Evolutionary conservation across 1,284 basidiomycete species (phyloP).

Genomic region (Puccinia horiana): DNA sequence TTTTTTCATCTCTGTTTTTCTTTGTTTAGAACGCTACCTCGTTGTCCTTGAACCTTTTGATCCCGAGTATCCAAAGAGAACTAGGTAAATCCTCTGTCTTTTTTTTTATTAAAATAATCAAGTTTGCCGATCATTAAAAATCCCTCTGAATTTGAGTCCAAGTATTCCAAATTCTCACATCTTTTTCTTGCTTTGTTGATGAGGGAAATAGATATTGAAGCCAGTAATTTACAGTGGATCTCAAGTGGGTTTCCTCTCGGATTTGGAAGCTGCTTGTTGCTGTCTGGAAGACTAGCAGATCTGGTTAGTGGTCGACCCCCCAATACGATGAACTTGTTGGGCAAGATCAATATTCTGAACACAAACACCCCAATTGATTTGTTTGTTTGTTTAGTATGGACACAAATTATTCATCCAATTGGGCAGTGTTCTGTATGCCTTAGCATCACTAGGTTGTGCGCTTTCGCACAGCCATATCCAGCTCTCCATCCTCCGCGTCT

Average conservation of each 20-base stretch:
- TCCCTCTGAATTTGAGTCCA: background rate
- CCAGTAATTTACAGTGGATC: conserved; percentile 33
- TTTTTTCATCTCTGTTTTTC: background rate
- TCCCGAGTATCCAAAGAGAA: conserved; percentile 45
- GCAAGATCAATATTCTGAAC: too few relatives aligned
- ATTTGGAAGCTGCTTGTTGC: conserved; percentile 24
- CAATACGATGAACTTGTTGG: background rate
- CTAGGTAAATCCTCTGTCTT: conserved; percentile 4
- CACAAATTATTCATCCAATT: conserved; percentile 37
- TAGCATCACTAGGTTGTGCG: conserved; percentile 25
- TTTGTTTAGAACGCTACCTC: conserved; percentile 28
- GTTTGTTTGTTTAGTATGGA: conserved; percentile 46
- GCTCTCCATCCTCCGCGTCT: conserved; percentile 35
- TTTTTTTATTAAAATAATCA: background rate
- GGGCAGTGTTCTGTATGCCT: conserved; percentile 5
- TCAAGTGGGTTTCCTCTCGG: conserved; percentile 34
- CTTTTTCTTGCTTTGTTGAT: background rate
- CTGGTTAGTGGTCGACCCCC: background rate
- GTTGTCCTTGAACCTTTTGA: conserved; percentile 29
- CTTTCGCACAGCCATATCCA: conserved; percentile 23
- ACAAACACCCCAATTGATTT: too few relatives aligned
- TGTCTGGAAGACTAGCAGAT: conserved; percentile 42
- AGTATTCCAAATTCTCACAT: background rate
- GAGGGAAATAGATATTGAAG: conserved; percentile 11
- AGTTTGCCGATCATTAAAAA: too few relatives aligned